phyloP scores from a whole-genome alignment of 371 early-diverging fungal genomes.

The Actinomortierella wolfii region DNA sequence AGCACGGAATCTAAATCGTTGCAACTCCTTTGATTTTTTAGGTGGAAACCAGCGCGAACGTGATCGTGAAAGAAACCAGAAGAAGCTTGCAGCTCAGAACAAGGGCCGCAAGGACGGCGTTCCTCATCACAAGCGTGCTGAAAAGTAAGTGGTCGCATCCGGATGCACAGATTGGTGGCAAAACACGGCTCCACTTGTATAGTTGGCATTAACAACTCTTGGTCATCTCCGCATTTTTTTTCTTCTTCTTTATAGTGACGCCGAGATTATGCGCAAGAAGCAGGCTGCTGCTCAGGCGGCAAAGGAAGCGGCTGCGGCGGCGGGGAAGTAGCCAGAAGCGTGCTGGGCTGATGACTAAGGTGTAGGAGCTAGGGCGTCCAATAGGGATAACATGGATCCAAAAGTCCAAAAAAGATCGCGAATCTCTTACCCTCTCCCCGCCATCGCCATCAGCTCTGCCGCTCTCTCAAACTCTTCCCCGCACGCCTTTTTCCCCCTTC shows the following conservation, averaged over 20 bases:
- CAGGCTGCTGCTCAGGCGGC: constrained; percentile 34
- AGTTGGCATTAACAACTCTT: not conserved
- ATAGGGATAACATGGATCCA: too few species aligned
- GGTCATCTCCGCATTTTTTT: not conserved
- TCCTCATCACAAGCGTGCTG: constrained; percentile 22
- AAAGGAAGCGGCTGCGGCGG: constrained; percentile 10
- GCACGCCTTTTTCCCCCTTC: too few species aligned
- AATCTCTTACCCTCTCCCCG: too few species aligned
- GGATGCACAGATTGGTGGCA: too few species aligned
- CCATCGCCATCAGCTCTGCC: too few species aligned
- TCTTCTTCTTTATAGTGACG: constrained; percentile 15
- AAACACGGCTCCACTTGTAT: too few species aligned
- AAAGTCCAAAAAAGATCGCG: too few species aligned
- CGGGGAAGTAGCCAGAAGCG: not conserved
- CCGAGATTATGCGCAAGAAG: constrained; percentile 38
- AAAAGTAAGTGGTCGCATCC: constrained; percentile 14
- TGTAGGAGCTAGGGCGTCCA: too few species aligned
- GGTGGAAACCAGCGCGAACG: constrained; percentile 39
- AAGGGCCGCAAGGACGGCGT: constrained; percentile 25
- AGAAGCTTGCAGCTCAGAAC: constrained; percentile 21
- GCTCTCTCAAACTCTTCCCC: too few species aligned
- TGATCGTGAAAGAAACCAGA: constrained; percentile 37
- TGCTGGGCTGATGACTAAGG: too few species aligned
- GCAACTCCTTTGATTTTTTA: not conserved
- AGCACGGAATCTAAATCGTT: too few species aligned